Conservation (phyloP, 306 rosid species). For the Sechiopsis laciniata region DNA sequence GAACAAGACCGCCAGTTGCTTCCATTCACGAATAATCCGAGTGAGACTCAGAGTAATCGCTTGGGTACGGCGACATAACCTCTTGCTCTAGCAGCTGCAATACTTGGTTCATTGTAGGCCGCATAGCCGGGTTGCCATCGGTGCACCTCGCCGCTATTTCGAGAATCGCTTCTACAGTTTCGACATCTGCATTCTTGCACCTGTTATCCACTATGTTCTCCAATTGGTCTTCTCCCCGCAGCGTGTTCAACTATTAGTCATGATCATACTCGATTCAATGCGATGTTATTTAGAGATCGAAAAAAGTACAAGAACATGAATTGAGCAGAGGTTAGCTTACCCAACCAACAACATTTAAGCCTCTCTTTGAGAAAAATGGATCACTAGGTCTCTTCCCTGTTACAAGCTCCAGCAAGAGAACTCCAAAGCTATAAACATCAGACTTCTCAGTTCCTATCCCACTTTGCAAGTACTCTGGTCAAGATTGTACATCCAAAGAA, state of each 20-base stretch:
- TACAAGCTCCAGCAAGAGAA: conserved; percentile 84
- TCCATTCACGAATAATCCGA: conserved; percentile 50
- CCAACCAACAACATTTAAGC: conserved; percentile 95
- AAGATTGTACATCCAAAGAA: neutral
- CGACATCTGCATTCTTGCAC: conserved; percentile 60
- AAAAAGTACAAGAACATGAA: neutral
- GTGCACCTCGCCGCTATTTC: conserved; percentile 88
- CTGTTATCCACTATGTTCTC: conserved; percentile 65
- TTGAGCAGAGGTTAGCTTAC: conserved; percentile 42
- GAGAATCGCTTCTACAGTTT: conserved; percentile 63
- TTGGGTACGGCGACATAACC: conserved; percentile 78
- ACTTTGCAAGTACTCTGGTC: conserved; percentile 80
- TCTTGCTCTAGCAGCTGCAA: conserved; percentile 80
- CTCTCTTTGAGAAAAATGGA: conserved; percentile 71
- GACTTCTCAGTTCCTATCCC: conserved; percentile 95
- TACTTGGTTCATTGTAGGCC: conserved; percentile 83
- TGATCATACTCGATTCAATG: neutral
- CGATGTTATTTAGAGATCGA: neutral
- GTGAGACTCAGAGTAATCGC: conserved; percentile 74
- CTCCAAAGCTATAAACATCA: conserved; percentile 89
- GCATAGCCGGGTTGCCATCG: conserved; percentile 66
- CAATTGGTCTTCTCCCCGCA: conserved; percentile 57
- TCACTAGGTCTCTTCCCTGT: conserved; percentile 98
- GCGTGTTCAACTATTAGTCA: conserved; percentile 59
- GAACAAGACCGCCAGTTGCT: neutral